Evolutionary conservation across 2,329 filamentous ascomycete species (phyloP), one percentile per base, ranked within the genome.

Genomic region (Didymella arachidicola): DNA sequence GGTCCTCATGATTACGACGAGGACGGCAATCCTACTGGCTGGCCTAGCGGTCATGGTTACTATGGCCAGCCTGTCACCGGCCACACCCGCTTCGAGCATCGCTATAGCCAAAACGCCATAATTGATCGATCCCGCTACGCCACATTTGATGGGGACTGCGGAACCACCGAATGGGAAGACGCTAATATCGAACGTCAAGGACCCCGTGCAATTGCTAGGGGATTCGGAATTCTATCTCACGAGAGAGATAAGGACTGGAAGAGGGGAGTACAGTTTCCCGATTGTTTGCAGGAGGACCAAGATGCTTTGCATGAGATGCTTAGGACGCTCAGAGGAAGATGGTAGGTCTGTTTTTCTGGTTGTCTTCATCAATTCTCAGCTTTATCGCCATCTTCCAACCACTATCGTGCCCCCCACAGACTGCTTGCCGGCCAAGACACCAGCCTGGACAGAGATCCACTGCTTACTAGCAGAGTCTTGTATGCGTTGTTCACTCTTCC

Each of bases 201-300:
- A 25, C 4, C 12, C 16, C 38, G 29, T 29, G 44, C 29, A 29
- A 8, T 12, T 12, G n/a, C 18, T 7, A 10, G 16, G 16, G 32
- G 32, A 26, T 16, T 27, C 19, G 27, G 32, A 34, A 11, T 10
- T 48, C 29, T n/a, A 16, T 48, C 22, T 8, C 42, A 16, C 16
- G 47, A 47, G 26, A 47, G 14, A 6, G 55, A 58, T 27, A 36
- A 44, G 39, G 38, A 44, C 4, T 25, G 34, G 8, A 48, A 29
- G 44, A 53, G 10, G 14, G 53, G 38, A 19, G 8, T 45, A 16
- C 6, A 25, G 14, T 58, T 44, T 26, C 55, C 55, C 2, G 55
- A 49, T 12, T 58, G 55, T 34, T n/a, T 34, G 19, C 38, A 32
- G 19, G 55, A 58, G 12, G 55, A 58, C 32, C 49, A 49, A n/a